Evolutionary conservation across 2,329 filamentous ascomycete genomes (phyloP).

Genomic region (Aspergillus tanneri): DNA sequence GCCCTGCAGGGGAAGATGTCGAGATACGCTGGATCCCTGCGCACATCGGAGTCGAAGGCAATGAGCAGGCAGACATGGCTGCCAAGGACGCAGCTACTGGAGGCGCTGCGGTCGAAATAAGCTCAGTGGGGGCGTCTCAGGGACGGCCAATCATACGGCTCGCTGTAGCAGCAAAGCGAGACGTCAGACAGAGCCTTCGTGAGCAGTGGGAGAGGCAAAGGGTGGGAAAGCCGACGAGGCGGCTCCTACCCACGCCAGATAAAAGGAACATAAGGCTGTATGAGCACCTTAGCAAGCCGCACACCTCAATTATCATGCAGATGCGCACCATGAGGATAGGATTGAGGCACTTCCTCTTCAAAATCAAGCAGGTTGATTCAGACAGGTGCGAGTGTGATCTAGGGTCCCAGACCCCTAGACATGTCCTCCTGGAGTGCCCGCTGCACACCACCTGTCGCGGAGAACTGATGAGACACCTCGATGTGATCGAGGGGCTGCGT

Average conservation of each 20-base stretch:
- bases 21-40: neutral
- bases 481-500: neutral
- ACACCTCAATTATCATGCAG: neutral
- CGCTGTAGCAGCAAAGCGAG: neutral
- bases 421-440: neutral
- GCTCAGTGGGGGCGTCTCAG: neutral
- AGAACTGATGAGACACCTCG: neutral
- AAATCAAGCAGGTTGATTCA: neutral
- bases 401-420: neutral
- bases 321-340: neutral
- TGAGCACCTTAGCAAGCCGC: neutral
- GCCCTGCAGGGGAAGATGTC: neutral
- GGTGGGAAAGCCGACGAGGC: neutral
- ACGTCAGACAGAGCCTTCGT: neutral
- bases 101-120: neutral
- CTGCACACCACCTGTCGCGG: neutral
- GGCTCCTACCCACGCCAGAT: neutral
- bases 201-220: neutral
- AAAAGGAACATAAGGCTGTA: neutral
- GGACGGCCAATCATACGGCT: neutral
- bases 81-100: neutral
- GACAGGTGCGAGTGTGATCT: neutral
- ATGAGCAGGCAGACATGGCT: neutral
- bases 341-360: neutral
- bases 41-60: neutral